Conservation (phyloP, 148 eudicot species). For the Chenopodium suecicum region DNA sequence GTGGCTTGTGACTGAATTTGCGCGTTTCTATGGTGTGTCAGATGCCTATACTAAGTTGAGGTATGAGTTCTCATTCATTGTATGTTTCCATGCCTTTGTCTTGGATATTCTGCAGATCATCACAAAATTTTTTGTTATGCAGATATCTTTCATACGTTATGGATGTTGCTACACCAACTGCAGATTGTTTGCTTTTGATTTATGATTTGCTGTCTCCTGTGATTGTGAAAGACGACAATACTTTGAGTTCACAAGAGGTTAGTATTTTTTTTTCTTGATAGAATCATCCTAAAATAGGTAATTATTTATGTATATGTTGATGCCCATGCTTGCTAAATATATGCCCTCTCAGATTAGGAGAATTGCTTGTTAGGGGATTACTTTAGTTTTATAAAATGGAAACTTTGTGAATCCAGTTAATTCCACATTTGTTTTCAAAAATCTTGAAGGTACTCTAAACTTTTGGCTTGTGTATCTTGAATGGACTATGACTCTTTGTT, state of each 20-base stretch:
- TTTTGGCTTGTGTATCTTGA: neutral
- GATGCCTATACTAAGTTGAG: slow-evolving; percentile 52
- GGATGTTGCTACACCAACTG: slow-evolving; percentile 50
- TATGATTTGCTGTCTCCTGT: slow-evolving; percentile 36
- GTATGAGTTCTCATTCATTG: slow-evolving; percentile 18
- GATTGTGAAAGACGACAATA: slow-evolving; percentile 22
- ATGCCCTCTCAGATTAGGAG: neutral
- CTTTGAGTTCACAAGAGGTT: slow-evolving; percentile 45
- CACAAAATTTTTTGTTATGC: slow-evolving; percentile 12
- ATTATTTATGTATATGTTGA: neutral
- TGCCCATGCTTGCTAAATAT: neutral
- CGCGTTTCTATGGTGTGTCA: slow-evolving; percentile 42
- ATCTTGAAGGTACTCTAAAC: neutral
- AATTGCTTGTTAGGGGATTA: neutral
- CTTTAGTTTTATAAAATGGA: neutral
- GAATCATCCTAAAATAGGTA: neutral
- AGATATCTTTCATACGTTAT: slow-evolving; percentile 48
- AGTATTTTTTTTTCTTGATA: neutral
- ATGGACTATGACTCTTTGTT: neutral
- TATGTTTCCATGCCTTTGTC: neutral
- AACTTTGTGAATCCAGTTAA: neutral
- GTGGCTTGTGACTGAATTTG: slow-evolving; percentile 47
- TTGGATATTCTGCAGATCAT: neutral
- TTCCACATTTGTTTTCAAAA: neutral
- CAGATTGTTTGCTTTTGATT: slow-evolving; percentile 40